Evolutionary conservation across 1,284 basidiomycete species (phyloP).

Genomic region (Somion occarium): DNA sequence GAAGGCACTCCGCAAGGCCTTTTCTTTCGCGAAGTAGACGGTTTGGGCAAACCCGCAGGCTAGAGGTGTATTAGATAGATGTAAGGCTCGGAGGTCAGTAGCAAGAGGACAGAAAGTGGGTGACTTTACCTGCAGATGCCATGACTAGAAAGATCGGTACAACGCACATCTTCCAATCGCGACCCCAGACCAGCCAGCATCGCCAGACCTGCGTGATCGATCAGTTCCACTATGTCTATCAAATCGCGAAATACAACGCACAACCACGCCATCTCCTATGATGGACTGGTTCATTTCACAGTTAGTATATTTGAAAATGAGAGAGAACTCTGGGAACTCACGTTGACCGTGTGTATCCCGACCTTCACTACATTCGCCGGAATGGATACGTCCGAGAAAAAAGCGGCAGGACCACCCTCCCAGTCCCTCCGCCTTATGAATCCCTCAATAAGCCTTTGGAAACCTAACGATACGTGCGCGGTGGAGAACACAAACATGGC

Average conservation of each 20-base stretch:
- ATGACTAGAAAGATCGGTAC: constrained; percentile 28
- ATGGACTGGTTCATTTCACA: constrained; percentile 20
- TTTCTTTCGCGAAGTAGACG: constrained; percentile 29
- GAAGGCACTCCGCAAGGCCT: constrained; percentile 31
- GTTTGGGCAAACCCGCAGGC: constrained; percentile 34
- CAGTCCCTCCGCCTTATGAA: constrained; percentile 31
- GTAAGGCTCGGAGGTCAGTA: no score
- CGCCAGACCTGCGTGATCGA: constrained; percentile 29
- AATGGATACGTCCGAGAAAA: constrained; percentile 34
- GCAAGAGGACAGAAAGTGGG: background rate
- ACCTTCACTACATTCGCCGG: constrained; percentile 36
- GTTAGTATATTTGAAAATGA: background rate
- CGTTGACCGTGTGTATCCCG: constrained; percentile 33
- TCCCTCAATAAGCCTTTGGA: constrained; percentile 33
- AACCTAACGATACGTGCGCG: constrained; percentile 33
- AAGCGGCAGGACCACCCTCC: constrained; percentile 31
- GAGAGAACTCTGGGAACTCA: no score
- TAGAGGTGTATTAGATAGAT: constrained; percentile 10
- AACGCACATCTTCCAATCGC: constrained; percentile 29
- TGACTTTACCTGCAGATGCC: constrained; percentile 27
- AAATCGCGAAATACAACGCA: constrained; percentile 14
- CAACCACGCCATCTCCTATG: constrained; percentile 33
- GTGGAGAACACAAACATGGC: constrained; percentile 34
- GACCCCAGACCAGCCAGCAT: constrained; percentile 34
- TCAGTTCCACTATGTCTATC: background rate